Conservation (phyloP, 805 yeast genomes). For the Saccharomycopsis fermentans region DNA sequence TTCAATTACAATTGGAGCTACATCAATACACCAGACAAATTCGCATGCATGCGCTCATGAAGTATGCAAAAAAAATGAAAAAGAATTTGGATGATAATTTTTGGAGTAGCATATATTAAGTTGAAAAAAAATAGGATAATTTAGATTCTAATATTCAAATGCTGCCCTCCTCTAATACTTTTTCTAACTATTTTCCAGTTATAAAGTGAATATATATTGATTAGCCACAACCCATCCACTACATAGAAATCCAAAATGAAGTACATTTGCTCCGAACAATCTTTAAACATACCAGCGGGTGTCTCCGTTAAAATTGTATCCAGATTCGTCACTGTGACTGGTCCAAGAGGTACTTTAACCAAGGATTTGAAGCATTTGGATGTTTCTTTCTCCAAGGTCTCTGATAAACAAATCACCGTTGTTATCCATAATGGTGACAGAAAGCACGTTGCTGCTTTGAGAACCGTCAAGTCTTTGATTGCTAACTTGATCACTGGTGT, state of each 20-base stretch:
- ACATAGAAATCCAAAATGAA: constrained; percentile 52
- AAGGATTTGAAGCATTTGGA: constrained; percentile 92
- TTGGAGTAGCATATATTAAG: too few species aligned
- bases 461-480: constrained; percentile 95
- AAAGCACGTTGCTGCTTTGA: constrained; percentile 98
- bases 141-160: too few species aligned
- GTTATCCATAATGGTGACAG: constrained; percentile 98
- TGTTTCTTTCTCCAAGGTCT: constrained; percentile 80
- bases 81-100: too few species aligned
- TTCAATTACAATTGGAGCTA: too few species aligned
- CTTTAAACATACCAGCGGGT: constrained; percentile 81
- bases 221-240: too few species aligned
- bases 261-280: constrained; percentile 81
- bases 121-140: too few species aligned
- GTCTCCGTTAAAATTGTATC: constrained; percentile 87
- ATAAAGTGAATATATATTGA: too few species aligned
- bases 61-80: too few species aligned
- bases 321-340: constrained; percentile 81
- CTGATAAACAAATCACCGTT: constrained; percentile 67
- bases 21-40: too few species aligned
- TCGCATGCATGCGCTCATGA: too few species aligned
- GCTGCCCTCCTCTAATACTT: too few species aligned
- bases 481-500: constrained; percentile 96
- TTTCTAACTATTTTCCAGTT: too few species aligned
- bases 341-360: constrained; percentile 93